Percentiles rank a stretch among this genome's conserved stretches.
phyloP scores from a whole-genome alignment of 2,329 filamentous ascomycete genomes.

The Davidsoniella neocaledoniae region DNA sequence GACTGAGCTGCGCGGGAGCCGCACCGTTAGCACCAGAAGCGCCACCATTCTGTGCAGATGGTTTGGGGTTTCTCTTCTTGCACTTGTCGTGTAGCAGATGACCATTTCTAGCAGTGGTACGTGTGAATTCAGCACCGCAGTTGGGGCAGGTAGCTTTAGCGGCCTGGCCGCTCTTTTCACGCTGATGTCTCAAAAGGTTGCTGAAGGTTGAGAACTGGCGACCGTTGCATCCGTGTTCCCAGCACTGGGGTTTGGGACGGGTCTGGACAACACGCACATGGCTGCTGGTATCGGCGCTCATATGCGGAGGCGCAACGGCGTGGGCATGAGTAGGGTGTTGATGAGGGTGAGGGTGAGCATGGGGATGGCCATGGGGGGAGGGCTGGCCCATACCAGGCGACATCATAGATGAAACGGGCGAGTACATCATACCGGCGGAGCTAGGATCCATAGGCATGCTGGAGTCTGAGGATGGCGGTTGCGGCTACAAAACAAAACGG shows the following conservation, averaged over 20 bases:
- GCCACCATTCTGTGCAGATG: not conserved
- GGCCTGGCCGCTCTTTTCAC: constrained; percentile 85
- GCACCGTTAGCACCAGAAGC: constrained; percentile 1
- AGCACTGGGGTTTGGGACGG: constrained; percentile 86
- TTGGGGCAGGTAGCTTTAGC: constrained; percentile 78
- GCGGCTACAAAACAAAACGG: constrained; percentile 13
- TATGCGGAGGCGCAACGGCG: constrained; percentile 7
- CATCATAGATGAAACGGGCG: constrained; percentile 11
- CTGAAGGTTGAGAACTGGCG: constrained; percentile 93
- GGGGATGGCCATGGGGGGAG: constrained; percentile 9
- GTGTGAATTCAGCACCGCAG: constrained; percentile 84
- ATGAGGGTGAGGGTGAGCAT: constrained; percentile 16
- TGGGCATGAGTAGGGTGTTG: constrained; percentile 8
- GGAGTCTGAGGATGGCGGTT: constrained; percentile 6
- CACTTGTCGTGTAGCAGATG: constrained; percentile 81
- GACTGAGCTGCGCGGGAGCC: not conserved
- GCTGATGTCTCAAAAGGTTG: constrained; percentile 80
- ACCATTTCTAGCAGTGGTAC: constrained; percentile 75
- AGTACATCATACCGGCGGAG: constrained; percentile 10
- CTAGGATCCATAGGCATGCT: constrained; percentile 8
- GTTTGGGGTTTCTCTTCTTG: constrained; percentile 37
- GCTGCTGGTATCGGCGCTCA: constrained; percentile 15
- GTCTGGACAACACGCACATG: constrained; percentile 56
- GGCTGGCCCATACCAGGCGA: constrained; percentile 10
- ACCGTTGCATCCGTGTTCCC: constrained; percentile 93